Conservation (phyloP, 148 eudicot genomes). For the Heliamphora exappendiculata region DNA sequence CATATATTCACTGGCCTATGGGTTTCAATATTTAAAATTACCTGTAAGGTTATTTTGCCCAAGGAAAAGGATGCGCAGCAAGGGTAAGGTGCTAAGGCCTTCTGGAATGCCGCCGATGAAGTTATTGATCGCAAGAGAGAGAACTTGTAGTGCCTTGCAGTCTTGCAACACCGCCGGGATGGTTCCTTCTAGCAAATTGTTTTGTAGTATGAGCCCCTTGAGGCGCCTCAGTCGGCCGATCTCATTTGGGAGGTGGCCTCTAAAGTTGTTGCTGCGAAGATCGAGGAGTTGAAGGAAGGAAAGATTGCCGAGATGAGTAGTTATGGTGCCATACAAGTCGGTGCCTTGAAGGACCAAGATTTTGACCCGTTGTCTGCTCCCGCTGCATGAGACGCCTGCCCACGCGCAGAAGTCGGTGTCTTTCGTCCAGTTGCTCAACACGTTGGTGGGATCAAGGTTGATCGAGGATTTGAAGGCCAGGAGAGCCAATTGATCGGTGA, state of each 20-base stretch:
- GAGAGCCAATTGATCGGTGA: background rate
- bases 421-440: background rate
- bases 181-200: background rate
- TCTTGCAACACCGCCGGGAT: background rate
- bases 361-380: too few relatives aligned
- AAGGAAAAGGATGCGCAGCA: background rate
- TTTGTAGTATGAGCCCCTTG: background rate
- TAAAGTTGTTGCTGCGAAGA: too few relatives aligned
- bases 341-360: too few relatives aligned
- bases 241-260: background rate
- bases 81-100: background rate
- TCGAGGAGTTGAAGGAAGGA: too few relatives aligned
- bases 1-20: too few relatives aligned
- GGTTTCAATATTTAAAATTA: too few relatives aligned
- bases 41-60: constrained; percentile 4
- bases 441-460: background rate
- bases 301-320: too few relatives aligned
- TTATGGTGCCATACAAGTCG: too few relatives aligned
- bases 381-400: background rate
- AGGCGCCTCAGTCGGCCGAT: background rate
- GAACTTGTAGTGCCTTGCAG: background rate
- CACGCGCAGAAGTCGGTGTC: background rate
- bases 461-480: constrained; percentile 2
- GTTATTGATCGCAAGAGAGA: background rate
- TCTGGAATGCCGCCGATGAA: background rate